These are phyloP conservation scores for Pseudogymnoascus sp. DNA, from an alignment of 2,329 filamentous ascomycete species.

Conservation along the genomic window DNA sequence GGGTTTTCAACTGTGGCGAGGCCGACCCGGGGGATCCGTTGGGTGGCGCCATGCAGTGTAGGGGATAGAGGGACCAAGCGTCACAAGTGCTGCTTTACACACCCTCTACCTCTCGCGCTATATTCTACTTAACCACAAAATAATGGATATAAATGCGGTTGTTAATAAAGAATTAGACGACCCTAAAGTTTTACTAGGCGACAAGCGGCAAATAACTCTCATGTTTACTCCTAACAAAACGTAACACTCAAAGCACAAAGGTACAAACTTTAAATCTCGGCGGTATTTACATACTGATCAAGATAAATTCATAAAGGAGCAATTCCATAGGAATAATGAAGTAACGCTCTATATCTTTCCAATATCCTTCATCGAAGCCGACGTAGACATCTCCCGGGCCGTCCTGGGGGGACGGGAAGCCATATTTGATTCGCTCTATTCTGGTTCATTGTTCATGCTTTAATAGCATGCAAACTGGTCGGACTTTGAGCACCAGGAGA, in stretches of 20 bases:
- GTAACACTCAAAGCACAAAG: no score
- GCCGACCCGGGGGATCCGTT: constrained; percentile 1
- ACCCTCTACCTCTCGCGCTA: no score
- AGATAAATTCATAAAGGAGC: no score
- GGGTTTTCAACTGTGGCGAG: constrained; percentile 12
- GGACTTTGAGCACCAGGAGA: neutral
- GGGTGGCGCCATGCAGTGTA: neutral
- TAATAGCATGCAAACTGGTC: neutral
- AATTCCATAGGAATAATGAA: neutral
- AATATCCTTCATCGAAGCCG: neutral
- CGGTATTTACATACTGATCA: no score
- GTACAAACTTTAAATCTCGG: no score
- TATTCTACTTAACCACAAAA: no score
- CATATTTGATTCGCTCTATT: neutral
- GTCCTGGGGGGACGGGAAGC: neutral
- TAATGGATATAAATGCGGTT: neutral
- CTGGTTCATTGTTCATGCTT: neutral
- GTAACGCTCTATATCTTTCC: neutral
- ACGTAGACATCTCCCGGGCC: neutral
- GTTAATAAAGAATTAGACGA: no score
- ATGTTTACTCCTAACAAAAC: no score
- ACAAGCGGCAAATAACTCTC: no score
- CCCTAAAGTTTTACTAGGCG: no score
- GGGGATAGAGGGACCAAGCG: constrained; percentile 5
- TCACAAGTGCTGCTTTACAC: no score